A percentile compares a stretch with the other conserved stretches of the same genome.
phyloP scores from a whole-genome alignment of 768 basidiomycete species.

The Vishniacozyma victoriae region DNA sequence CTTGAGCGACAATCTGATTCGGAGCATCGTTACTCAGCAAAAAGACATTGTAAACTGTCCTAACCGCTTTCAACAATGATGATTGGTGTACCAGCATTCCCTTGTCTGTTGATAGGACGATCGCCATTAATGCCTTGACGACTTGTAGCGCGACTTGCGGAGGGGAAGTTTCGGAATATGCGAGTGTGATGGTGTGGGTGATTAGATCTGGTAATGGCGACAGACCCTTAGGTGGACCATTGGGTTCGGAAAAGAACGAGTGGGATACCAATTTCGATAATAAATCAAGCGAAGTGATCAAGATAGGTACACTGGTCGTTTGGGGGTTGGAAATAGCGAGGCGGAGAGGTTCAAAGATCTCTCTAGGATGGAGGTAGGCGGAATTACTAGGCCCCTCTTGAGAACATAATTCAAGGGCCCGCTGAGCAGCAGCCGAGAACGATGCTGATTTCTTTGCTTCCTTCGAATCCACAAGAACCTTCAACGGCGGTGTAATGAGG shows the following conservation, averaged over 20 bases:
- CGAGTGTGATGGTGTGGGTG: slow-evolving; percentile 86
- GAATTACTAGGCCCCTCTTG: slow-evolving; percentile 51
- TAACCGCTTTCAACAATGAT: slow-evolving; percentile 86
- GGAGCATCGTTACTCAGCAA: slow-evolving; percentile 80
- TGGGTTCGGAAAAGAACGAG: slow-evolving; percentile 80
- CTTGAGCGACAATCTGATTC: slow-evolving; percentile 97
- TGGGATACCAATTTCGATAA: slow-evolving; percentile 96
- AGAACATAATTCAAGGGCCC: slow-evolving; percentile 74
- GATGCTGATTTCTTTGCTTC: slow-evolving; percentile 76
- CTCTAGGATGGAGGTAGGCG: slow-evolving; percentile 63
- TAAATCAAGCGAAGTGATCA: slow-evolving; percentile 95
- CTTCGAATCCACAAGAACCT: slow-evolving; percentile 76
- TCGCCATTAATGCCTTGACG: slow-evolving; percentile 83
- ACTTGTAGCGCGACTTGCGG: slow-evolving; percentile 92
- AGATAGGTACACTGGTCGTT: slow-evolving; percentile 83
- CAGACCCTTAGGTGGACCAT: slow-evolving; percentile 65
- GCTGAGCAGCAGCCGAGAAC: slow-evolving; percentile 75
- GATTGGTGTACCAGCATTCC: slow-evolving; percentile 80
- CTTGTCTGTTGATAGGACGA: slow-evolving; percentile 64
- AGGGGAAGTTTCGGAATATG: slow-evolving; percentile 78
- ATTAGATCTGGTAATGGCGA: slow-evolving; percentile 86
- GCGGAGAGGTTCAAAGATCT: slow-evolving; percentile 91
- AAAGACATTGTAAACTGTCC: slow-evolving; percentile 98
- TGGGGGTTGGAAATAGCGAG: slow-evolving; percentile 71
- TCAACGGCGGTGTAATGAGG: slow-evolving; percentile 63